These are phyloP conservation scores for Nyctanthes arbortristis DNA, from an alignment of 257 asterid genomes.

Conservation along the genomic window DNA sequence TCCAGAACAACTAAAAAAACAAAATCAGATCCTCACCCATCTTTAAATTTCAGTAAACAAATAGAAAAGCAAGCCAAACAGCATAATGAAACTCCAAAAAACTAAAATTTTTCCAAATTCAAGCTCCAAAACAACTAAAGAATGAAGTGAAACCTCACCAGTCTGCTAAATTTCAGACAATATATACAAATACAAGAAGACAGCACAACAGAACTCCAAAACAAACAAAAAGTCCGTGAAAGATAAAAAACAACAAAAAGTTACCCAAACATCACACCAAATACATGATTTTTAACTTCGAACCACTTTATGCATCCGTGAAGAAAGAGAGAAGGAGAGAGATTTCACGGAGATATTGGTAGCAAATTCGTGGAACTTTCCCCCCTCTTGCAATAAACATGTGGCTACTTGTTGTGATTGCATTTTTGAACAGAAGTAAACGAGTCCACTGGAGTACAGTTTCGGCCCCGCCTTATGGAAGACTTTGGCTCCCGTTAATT, in stretches of 20 bases:
- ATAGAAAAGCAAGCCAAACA: neutral
- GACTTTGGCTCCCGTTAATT: neutral
- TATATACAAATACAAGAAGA: neutral
- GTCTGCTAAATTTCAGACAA: neutral
- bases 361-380: slow-evolving; percentile 5
- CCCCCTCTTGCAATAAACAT: neutral
- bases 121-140: no score
- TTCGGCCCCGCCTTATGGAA: neutral
- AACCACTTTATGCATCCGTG: slow-evolving; percentile 21
- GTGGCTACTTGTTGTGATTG: slow-evolving; percentile 26
- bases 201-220: neutral
- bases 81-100: neutral
- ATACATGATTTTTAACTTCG: slow-evolving; percentile 31
- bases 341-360: slow-evolving; percentile 41
- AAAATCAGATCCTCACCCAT: neutral
- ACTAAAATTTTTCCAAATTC: no score
- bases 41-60: neutral
- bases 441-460: slow-evolving; percentile 29
- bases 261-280: slow-evolving; percentile 20
- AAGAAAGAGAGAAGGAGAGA: slow-evolving; percentile 15
- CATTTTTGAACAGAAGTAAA: slow-evolving; percentile 6
- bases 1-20: neutral
- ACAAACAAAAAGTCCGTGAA: neutral
- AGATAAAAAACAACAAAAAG: neutral
- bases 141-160: no score